phyloP scores from a whole-genome alignment of 2,329 filamentous ascomycete genomes.

The Microdochium nivale region DNA sequence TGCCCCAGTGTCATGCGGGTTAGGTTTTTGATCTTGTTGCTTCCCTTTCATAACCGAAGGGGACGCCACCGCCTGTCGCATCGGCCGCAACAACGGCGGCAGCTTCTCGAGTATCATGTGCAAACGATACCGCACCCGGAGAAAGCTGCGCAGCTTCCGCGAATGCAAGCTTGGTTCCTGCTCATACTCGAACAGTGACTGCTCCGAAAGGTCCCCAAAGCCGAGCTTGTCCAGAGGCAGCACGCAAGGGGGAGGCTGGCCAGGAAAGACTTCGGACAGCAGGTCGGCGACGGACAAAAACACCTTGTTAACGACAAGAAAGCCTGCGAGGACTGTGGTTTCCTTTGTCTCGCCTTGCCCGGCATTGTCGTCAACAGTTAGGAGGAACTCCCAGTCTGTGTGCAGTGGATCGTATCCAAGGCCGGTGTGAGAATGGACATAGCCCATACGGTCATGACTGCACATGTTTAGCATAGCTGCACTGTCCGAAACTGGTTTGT shows the following conservation, averaged over 20 bases:
- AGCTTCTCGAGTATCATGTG: neutral
- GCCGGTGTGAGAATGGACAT: slow-evolving; percentile 8
- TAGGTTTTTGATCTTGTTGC: neutral
- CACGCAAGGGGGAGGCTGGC: slow-evolving; percentile 2
- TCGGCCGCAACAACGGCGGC: neutral
- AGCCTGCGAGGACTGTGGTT: slow-evolving; percentile 9
- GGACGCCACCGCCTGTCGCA: neutral
- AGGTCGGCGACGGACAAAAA: slow-evolving; percentile 8
- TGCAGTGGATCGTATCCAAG: slow-evolving; percentile 10
- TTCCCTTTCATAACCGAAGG: neutral
- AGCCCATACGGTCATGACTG: slow-evolving; percentile 10
- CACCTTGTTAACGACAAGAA: slow-evolving; percentile 10
- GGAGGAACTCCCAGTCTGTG: slow-evolving; percentile 13
- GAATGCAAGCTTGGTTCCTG: neutral
- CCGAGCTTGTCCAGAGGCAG: neutral
- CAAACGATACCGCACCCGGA: neutral
- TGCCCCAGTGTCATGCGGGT: neutral
- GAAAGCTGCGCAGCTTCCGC: neutral
- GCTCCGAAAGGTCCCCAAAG: neutral
- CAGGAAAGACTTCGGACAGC: slow-evolving; percentile 6
- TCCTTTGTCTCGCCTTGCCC: slow-evolving; percentile 1
- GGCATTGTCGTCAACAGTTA: slow-evolving; percentile 10
- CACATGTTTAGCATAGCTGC: neutral
- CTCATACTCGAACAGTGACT: neutral
- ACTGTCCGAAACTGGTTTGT: too few species aligned